These are phyloP conservation scores for Zygosaccharomyces sapae DNA, from an alignment of 1,139 yeast genomes.

Conservation along the genomic window DNA sequence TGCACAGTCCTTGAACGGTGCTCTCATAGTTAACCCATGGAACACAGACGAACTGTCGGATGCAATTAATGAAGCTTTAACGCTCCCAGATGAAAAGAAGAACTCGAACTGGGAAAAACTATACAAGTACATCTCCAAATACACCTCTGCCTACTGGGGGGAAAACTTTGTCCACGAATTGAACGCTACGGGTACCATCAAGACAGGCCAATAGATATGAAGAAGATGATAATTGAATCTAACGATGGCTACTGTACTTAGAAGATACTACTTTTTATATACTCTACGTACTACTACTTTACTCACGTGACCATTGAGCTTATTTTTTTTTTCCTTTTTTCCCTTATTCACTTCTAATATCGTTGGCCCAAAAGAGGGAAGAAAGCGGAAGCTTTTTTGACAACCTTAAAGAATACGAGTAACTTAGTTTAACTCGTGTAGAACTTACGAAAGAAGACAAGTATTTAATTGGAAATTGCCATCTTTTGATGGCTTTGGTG, in stretches of 20 bases:
- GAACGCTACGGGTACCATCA: constrained; percentile 37
- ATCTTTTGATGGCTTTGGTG: constrained; percentile 5
- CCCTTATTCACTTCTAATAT: not conserved
- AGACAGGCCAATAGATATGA: constrained; percentile 1
- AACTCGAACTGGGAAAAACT: constrained; percentile 73
- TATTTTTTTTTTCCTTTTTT: not conserved
- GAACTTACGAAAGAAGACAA: not conserved
- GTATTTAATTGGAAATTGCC: not conserved
- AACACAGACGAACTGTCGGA: constrained; percentile 89
- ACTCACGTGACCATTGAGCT: constrained; percentile 1
- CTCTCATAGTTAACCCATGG: constrained; percentile 95
- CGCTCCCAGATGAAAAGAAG: constrained; percentile 77
- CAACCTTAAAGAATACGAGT: not conserved
- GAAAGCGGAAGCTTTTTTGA: not conserved
- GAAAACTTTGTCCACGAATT: constrained; percentile 90
- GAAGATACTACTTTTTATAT: not conserved
- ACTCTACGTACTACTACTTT: not conserved
- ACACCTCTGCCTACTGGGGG: constrained; percentile 92
- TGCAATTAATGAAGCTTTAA: constrained; percentile 81
- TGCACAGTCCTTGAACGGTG: constrained; percentile 95
- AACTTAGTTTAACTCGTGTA: not conserved
- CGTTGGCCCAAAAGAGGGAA: not conserved
- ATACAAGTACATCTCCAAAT: constrained; percentile 82
- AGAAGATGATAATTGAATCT: not conserved
- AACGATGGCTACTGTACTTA: not conserved